A percentile compares a stretch with the other conserved stretches of the same genome.
These are phyloP conservation scores for Blastobotrys buckinghamii DNA, from an alignment of 1,139 yeast species.

Conservation along the genomic window DNA sequence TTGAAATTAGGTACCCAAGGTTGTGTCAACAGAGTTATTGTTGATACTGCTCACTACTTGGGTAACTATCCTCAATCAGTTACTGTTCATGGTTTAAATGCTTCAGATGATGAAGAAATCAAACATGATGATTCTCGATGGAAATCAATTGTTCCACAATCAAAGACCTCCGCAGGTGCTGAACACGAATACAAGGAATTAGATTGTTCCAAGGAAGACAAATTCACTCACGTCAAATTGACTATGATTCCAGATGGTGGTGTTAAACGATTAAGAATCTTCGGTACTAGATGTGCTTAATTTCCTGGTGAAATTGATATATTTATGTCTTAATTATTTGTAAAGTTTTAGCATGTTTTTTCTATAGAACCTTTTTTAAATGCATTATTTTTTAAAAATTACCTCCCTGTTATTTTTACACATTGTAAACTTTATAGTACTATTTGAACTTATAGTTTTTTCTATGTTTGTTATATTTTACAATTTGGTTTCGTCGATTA, in stretches of 20 bases:
- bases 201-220: conserved; percentile 17
- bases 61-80: conserved; percentile 89
- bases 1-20: conserved; percentile 65
- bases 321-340: too few relatives aligned
- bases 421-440: too few relatives aligned
- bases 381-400: too few relatives aligned
- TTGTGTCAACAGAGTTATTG: conserved; percentile 48
- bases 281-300: conserved; percentile 46
- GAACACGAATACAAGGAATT: conserved; percentile 48
- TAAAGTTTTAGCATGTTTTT: too few relatives aligned
- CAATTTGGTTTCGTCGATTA: too few relatives aligned
- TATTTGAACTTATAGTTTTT: too few relatives aligned
- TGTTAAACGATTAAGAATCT: conserved; percentile 79
- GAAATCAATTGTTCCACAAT: conserved; percentile 57
- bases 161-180: conserved; percentile 72
- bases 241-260: conserved; percentile 96
- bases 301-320: too few relatives aligned
- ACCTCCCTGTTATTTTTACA: too few relatives aligned
- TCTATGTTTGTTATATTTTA: too few relatives aligned
- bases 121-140: conserved; percentile 44
- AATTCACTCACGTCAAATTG: conserved; percentile 63
- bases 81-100: conserved; percentile 45
- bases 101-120: conserved; percentile 34
- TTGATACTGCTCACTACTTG: conserved; percentile 90
- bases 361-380: too few relatives aligned